Percentiles rank a stretch among this genome's conserved stretches.
These are phyloP conservation scores for Clitoria ternatea DNA, from an alignment of 306 rosid species.

Conservation along the genomic window DNA sequence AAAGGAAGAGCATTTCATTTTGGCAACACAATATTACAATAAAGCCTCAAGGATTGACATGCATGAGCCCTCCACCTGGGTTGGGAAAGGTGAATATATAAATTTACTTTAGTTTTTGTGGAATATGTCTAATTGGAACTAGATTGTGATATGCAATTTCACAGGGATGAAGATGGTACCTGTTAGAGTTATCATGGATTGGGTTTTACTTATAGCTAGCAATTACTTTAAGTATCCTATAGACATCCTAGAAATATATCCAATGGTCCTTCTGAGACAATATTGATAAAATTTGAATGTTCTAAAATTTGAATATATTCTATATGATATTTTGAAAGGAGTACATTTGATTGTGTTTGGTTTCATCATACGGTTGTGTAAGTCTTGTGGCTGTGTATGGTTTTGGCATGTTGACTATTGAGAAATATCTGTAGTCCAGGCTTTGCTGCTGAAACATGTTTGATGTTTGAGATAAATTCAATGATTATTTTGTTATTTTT, in stretches of 20 bases:
- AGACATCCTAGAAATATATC: neutral
- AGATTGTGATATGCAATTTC: slow-evolving; percentile 2
- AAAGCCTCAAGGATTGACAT: slow-evolving; percentile 94
- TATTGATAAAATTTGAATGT: neutral
- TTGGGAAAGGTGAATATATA: slow-evolving; percentile 76
- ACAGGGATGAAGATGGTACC: neutral
- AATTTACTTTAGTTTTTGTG: neutral
- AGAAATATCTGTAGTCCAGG: slow-evolving; percentile 8
- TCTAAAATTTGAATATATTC: neutral
- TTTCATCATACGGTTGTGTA: neutral
- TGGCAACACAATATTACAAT: slow-evolving; percentile 97
- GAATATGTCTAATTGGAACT: neutral
- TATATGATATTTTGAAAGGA: neutral
- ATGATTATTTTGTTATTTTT: slow-evolving; percentile 3
- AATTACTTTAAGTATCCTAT: slow-evolving; percentile 16
- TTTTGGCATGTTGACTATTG: slow-evolving; percentile 13
- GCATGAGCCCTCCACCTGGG: slow-evolving; percentile 99
- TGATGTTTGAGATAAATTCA: slow-evolving; percentile 10
- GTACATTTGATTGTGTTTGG: neutral
- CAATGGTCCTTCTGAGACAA: neutral
- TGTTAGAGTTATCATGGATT: slow-evolving; percentile 20
- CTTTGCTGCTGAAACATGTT: neutral
- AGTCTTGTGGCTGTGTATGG: neutral
- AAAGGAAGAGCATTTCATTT: slow-evolving; percentile 94
- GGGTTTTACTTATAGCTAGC: slow-evolving; percentile 11